Evolutionary conservation across 2,329 filamentous ascomycete species (phyloP).

Genomic region (Ophidiomyces ophidiicola): DNA sequence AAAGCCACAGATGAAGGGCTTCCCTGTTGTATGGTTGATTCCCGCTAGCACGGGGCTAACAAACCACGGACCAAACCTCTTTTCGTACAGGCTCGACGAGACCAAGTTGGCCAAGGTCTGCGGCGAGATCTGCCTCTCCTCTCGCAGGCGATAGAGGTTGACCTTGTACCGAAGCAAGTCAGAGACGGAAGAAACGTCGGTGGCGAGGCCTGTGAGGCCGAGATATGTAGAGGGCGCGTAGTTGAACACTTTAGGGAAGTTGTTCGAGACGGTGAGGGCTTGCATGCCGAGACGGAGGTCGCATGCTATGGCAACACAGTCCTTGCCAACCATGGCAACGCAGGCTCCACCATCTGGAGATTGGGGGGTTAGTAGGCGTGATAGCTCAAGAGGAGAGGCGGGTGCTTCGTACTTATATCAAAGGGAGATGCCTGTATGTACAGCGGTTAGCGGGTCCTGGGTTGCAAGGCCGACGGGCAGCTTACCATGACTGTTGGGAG

Average conservation of each 20-base stretch:
- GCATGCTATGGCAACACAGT: constrained; percentile 98
- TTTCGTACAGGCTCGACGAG: constrained; percentile 81
- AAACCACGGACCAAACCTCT: constrained; percentile 91
- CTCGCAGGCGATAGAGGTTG: constrained; percentile 98
- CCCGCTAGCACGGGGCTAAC: constrained; percentile 90
- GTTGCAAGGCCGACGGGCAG: not conserved
- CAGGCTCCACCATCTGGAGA: constrained; percentile 68
- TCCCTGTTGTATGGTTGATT: constrained; percentile 82
- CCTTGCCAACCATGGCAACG: constrained; percentile 98
- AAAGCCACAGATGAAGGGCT: constrained; percentile 97
- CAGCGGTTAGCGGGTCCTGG: constrained; percentile 4
- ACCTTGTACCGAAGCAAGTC: constrained; percentile 99
- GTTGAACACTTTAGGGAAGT: constrained; percentile 99
- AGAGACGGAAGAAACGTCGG: constrained; percentile 84
- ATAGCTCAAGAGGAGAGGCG: constrained; percentile 6
- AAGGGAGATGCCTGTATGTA: constrained; percentile 66
- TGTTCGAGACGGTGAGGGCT: constrained; percentile 90
- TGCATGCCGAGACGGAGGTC: constrained; percentile 96
- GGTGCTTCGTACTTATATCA: constrained; percentile 65
- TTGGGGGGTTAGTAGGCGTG: constrained; percentile 15
- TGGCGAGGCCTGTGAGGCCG: constrained; percentile 88
- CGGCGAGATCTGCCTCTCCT: constrained; percentile 92
- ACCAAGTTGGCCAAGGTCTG: constrained; percentile 95
- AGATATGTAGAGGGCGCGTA: constrained; percentile 87
- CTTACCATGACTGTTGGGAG: constrained; percentile 6